Conservation (phyloP, 208 protist genomes). For the Jaenimonas drosophilae region DNA sequence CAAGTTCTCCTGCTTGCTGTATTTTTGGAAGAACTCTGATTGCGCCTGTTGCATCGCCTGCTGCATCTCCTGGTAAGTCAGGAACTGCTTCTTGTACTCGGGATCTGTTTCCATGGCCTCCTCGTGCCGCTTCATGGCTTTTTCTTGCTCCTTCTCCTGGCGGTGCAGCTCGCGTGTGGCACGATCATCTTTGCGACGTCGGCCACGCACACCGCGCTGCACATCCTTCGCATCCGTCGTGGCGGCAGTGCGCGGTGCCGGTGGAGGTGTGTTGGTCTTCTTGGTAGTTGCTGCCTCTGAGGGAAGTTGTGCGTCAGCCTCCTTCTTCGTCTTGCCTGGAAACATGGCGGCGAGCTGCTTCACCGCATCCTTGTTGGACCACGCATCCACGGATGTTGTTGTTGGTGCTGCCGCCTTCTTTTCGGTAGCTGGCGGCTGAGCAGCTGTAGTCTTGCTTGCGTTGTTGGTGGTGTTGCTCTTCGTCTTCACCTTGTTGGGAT, state of each 20-base stretch:
- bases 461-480: background rate
- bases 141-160: conserved; percentile 13
- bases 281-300: conserved; percentile 1
- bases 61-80: conserved; percentile 52
- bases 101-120: conserved; percentile 54
- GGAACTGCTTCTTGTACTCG: conserved; percentile 59
- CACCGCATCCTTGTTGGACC: conserved; percentile 16
- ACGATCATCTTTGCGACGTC: conserved; percentile 16
- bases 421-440: background rate
- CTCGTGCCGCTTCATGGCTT: conserved; percentile 39
- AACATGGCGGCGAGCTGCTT: conserved; percentile 16
- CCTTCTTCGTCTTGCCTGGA: conserved; percentile 1
- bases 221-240: background rate
- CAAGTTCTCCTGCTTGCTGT: conserved; percentile 39
- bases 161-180: conserved; percentile 22
- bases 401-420: background rate
- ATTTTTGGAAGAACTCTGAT: conserved; percentile 32
- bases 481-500: conserved; percentile 1
- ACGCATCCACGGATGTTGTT: conserved; percentile 1
- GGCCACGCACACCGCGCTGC: conserved; percentile 17
- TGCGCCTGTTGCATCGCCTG: conserved; percentile 35
- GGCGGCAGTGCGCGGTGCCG: conserved; percentile 3
- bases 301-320: conserved; percentile 18
- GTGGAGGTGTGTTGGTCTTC: conserved; percentile 15
- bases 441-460: background rate